These are phyloP conservation scores for Plasmodium malariae DNA, from an alignment of 169 alveolate genomes.

Conservation along the genomic window DNA sequence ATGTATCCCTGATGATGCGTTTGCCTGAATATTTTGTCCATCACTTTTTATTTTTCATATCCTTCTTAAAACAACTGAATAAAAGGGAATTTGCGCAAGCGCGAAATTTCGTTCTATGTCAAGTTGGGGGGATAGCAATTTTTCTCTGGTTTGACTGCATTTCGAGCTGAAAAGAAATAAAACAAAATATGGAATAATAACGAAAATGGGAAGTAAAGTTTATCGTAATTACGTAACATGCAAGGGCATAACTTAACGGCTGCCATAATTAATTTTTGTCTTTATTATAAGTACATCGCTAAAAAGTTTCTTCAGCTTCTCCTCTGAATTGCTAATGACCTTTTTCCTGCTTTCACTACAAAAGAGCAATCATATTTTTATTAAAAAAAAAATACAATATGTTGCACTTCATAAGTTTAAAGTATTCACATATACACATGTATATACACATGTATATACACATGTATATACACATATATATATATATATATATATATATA, in stretches of 20 bases:
- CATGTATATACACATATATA: too few relatives aligned
- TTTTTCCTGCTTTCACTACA: slow-evolving; percentile 67
- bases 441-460: too few relatives aligned
- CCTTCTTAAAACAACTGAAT: too few relatives aligned
- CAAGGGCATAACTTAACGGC: too few relatives aligned
- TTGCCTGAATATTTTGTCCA: too few relatives aligned
- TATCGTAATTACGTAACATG: not conserved
- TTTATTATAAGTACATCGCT: slow-evolving; percentile 73
- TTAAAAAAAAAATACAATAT: not conserved
- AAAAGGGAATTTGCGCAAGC: too few relatives aligned
- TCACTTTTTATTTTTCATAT: too few relatives aligned
- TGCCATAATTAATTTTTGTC: too few relatives aligned
- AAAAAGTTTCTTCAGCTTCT: slow-evolving; percentile 57
- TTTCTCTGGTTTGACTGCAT: slow-evolving; percentile 49
- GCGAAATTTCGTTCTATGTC: too few relatives aligned
- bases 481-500: too few relatives aligned
- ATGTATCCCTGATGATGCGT: too few relatives aligned
- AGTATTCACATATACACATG: too few relatives aligned
- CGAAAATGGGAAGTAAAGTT: not conserved
- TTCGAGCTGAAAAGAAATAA: slow-evolving; percentile 47
- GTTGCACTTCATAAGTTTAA: not conserved
- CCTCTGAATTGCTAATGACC: slow-evolving; percentile 59
- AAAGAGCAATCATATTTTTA: not conserved
- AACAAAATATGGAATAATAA: not conserved
- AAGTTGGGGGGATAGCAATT: slow-evolving; percentile 49